Percentiles rank a stretch among this genome's conserved stretches.
Conservation (phyloP, 1,284 basidiomycete species). For the Coniferiporia weirii region DNA sequence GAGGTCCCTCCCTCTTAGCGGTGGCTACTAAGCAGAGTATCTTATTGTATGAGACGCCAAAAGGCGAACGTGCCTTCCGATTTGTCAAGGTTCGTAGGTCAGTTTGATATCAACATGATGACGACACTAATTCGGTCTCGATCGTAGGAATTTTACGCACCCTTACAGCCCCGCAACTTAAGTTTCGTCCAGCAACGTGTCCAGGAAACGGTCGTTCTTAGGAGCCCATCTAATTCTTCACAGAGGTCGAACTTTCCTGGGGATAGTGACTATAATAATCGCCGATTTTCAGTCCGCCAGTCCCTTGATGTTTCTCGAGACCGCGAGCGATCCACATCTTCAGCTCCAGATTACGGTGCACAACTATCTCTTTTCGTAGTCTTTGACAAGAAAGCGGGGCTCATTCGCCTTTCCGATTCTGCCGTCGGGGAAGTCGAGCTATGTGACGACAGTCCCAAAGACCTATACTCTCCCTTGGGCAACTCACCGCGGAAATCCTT, state of each 20-base stretch:
- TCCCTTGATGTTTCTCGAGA: constrained; percentile 14
- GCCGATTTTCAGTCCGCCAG: constrained; percentile 14
- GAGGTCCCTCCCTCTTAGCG: constrained; percentile 62
- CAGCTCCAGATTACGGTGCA: constrained; percentile 45
- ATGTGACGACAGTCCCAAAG: constrained; percentile 40
- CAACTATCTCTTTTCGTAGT: constrained; percentile 72
- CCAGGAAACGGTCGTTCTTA: constrained; percentile 39
- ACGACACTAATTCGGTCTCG: background rate
- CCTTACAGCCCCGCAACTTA: constrained; percentile 54
- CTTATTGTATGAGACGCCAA: constrained; percentile 71
- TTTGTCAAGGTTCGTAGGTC: constrained; percentile 58
- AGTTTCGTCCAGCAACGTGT: constrained; percentile 66
- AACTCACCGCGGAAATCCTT: constrained; percentile 22
- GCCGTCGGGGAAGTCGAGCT: constrained; percentile 72
- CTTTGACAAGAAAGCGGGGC: constrained; percentile 77
- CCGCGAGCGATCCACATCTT: constrained; percentile 14
- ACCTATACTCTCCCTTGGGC: constrained; percentile 21
- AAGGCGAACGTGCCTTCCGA: constrained; percentile 74
- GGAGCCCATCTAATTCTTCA: constrained; percentile 35
- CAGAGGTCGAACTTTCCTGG: constrained; percentile 6
- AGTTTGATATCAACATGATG: background rate
- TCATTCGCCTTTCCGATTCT: constrained; percentile 73
- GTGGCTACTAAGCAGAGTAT: constrained; percentile 71
- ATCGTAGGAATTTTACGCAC: constrained; percentile 73
- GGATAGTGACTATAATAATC: constrained; percentile 1